Evolutionary conservation across 306 rosid species (phyloP), one percentile per base, ranked within the genome.

Genomic region (Cicer bijugum): DNA sequence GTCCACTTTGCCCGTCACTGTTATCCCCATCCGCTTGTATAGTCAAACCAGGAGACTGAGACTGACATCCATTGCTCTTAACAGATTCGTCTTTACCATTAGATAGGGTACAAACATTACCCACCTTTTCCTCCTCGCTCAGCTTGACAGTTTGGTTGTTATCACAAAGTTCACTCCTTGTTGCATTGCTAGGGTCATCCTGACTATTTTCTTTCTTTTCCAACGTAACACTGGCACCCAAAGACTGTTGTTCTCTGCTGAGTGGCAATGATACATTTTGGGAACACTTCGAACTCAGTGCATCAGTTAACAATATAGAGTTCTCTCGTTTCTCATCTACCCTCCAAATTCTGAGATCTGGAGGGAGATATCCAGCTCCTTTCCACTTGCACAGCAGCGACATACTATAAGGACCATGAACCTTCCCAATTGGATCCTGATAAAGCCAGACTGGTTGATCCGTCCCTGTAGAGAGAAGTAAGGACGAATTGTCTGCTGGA

Each of bases 321-420:
- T 87, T 63, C 12, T 80, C 82, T 77, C 43, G 85, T 38, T 77
- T 79, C 81, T 90, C 96, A 71, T 83, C 82, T 57, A 65, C 50
- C 82, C 83, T 83, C 98, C 98, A 93, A 79, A 93, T 78, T 86
- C 84, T 85, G 67, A 86, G 83, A 78, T 88, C 82, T 39, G 79
- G 57, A 82, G 98, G 91, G 75, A 93, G 86, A 71, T 48, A 78
- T 60, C 89, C 87, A 71, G 63, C 67, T 39, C 69, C 66, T 57
- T 28, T 79, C 98, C 93, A 92, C 79, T 86, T 86, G 23, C 81
- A 86, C 77, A 93, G 67, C 71, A 89, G 91, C 59, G 37, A 14
- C 82, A 89, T 71, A 74, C 89, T 72, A 80, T 87, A 89, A 67
- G 96, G 98, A 47, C 98, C 98, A 63, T 86, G 96, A 85, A 85